phyloP scores from a whole-genome alignment of 1,139 yeast genomes.

The Nadsonia commutata region DNA sequence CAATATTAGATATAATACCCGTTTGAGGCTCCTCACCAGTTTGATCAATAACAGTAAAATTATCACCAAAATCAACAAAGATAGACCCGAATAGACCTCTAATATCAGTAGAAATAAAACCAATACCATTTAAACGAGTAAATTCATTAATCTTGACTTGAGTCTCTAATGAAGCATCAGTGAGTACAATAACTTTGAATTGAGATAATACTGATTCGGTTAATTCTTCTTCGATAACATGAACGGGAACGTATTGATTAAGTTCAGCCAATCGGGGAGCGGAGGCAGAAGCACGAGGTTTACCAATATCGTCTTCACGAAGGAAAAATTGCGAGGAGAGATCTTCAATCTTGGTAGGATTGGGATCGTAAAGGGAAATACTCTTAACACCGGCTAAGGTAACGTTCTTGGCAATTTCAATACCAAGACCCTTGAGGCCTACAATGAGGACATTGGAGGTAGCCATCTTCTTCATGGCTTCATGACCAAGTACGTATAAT shows the following conservation, averaged over 20 bases:
- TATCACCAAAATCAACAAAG: slow-evolving; percentile 80
- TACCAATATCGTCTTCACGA: slow-evolving; percentile 54
- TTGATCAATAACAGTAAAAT: slow-evolving; percentile 66
- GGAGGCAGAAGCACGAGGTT: slow-evolving; percentile 60
- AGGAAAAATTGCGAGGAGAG: slow-evolving; percentile 84
- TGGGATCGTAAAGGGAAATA: slow-evolving; percentile 75
- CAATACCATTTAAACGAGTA: slow-evolving; percentile 60
- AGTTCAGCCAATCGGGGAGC: slow-evolving; percentile 59
- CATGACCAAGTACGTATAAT: slow-evolving; percentile 82
- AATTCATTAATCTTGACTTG: slow-evolving; percentile 62
- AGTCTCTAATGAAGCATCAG: slow-evolving; percentile 60
- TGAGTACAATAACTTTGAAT: slow-evolving; percentile 72
- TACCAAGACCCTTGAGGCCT: slow-evolving; percentile 84
- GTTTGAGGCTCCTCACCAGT: slow-evolving; percentile 85
- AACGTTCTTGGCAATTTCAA: slow-evolving; percentile 91
- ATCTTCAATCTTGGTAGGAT: slow-evolving; percentile 49
- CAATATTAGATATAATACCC: slow-evolving; percentile 83
- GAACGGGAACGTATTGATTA: slow-evolving; percentile 78
- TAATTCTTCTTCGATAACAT: slow-evolving; percentile 39
- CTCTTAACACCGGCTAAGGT: slow-evolving; percentile 96
- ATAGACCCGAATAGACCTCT: slow-evolving; percentile 81
- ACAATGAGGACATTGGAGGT: slow-evolving; percentile 74
- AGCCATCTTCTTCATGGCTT: slow-evolving; percentile 97
- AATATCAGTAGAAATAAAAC: slow-evolving; percentile 67
- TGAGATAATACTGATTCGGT: slow-evolving; percentile 30